Conservation (phyloP, 768 basidiomycete genomes). For the Amanita muscaria region DNA sequence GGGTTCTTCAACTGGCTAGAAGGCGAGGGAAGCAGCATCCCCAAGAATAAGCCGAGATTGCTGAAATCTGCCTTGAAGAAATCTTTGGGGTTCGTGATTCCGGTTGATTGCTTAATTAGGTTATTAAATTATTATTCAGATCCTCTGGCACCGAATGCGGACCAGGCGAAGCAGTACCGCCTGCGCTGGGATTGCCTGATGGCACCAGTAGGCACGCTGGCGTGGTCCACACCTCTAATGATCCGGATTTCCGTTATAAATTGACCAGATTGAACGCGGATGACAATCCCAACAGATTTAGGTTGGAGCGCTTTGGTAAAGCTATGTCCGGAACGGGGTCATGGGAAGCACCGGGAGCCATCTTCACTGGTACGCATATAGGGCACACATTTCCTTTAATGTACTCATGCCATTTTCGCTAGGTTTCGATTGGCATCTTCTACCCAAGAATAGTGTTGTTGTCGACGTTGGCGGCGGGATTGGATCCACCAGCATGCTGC, state of each 20-base stretch:
- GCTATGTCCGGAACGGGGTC: conserved; percentile 68
- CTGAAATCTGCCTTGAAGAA: background rate
- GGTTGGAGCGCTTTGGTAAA: conserved; percentile 62
- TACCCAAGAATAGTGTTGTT: conserved; percentile 41
- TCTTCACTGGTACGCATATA: conserved; percentile 38
- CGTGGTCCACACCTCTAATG: background rate
- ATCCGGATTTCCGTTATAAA: background rate
- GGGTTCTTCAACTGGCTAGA: conserved; percentile 74
- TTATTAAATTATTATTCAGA: background rate
- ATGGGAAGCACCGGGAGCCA: conserved; percentile 61
- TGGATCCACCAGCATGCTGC: conserved; percentile 32
- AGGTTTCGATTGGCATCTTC: conserved; percentile 53
- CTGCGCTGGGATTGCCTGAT: conserved; percentile 1
- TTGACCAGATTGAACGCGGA: background rate
- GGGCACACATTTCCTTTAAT: background rate
- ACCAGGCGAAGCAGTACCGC: conserved; percentile 4
- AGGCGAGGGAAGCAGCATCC: conserved; percentile 25
- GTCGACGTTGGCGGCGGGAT: conserved; percentile 70
- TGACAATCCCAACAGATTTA: conserved; percentile 35
- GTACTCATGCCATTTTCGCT: conserved; percentile 1
- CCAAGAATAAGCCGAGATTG: background rate
- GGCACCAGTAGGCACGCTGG: background rate
- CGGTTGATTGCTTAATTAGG: conserved; percentile 2
- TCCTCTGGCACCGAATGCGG: background rate
- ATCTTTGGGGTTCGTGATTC: conserved; percentile 5